Base-by-base conservation (phyloP, 805 yeast species). In the Sungouiozyma intestinalis region DNA sequence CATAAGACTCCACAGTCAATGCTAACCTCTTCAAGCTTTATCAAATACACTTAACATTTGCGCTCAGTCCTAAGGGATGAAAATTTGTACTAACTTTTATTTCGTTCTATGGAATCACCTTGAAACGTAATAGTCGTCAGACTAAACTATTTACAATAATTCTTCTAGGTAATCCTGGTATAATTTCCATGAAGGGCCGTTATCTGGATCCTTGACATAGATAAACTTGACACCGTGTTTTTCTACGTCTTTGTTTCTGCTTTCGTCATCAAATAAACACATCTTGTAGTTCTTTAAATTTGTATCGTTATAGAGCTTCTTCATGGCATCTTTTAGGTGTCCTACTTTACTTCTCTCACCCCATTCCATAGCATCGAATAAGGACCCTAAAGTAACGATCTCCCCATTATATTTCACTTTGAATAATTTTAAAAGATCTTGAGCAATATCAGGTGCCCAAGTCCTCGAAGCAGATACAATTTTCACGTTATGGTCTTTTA, bases 391-490 rank as follows among this genome's bases (percentile, higher is more conserved):
- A 19, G 56, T 46, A 4, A 53, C 46, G 3, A 60, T 37, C 34
- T 56, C 21, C 36, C 63, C 65, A n/a, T 68, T 72, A 38, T 50
- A 50, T 35, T 72, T 71, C 1, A 85, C 62, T 32, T 71, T 67
- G 31, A 82, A 67, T 43, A 70, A 58, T 7, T 69, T 65, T 40
- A 85, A 62, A 54, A 86, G 60, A 41, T 76, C 74, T 48, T 68
- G 68, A 2, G 95, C 95, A n/a, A 81, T 65, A n/a, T 72, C 67
- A 0, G 95, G 94, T 1, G 85, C 75, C 46, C 76, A 74, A 0
- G 96, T 86, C 50, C 95, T 67, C 19, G 90, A 80, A 0, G 95
- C 95, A 3, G 81, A 77, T 21, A 81, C 71, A 1, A 84, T 69
- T 29, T 58, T 62, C 6, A 79, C 77, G 3, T 57, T 65, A 16